Conservation (phyloP, 176 grass and related monocot genomes). For the Canna indica region DNA sequence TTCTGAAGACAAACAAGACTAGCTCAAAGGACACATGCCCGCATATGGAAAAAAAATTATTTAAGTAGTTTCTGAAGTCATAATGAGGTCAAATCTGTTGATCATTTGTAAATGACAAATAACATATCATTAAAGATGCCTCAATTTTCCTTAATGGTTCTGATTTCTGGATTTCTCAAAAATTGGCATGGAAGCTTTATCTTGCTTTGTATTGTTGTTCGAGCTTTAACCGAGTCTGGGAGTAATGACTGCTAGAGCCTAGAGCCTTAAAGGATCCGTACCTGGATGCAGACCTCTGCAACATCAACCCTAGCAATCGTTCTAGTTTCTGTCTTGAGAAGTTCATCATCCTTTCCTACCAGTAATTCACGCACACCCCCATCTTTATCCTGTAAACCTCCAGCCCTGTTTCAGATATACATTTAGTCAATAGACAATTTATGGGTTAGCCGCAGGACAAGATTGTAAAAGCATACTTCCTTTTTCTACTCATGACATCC, state of each 20-base stretch:
- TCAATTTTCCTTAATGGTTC: background rate
- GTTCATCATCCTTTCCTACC: constrained; percentile 74
- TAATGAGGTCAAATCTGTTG: background rate
- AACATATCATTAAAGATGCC: background rate
- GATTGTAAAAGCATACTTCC: no score
- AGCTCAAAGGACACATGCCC: no score
- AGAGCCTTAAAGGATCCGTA: constrained; percentile 7
- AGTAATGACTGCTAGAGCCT: background rate
- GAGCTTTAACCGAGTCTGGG: background rate
- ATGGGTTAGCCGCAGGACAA: background rate
- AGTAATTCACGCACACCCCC: constrained; percentile 66
- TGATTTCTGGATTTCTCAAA: background rate
- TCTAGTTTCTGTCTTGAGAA: constrained; percentile 74
- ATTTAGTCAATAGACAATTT: background rate
- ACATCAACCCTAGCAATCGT: constrained; percentile 84
- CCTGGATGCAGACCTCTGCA: constrained; percentile 93
- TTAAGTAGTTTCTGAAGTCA: background rate
- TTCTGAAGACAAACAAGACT: no score
- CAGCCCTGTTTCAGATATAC: constrained; percentile 45
- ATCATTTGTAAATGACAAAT: background rate
- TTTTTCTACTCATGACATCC: no score
- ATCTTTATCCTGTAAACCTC: constrained; percentile 92
- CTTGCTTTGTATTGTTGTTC: background rate
- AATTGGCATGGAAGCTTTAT: background rate
- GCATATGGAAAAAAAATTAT: no score